These are phyloP conservation scores for Bryum argenteum DNA, from an alignment of 225 moss, liverwort and hornwort species.

Conservation along the genomic window DNA sequence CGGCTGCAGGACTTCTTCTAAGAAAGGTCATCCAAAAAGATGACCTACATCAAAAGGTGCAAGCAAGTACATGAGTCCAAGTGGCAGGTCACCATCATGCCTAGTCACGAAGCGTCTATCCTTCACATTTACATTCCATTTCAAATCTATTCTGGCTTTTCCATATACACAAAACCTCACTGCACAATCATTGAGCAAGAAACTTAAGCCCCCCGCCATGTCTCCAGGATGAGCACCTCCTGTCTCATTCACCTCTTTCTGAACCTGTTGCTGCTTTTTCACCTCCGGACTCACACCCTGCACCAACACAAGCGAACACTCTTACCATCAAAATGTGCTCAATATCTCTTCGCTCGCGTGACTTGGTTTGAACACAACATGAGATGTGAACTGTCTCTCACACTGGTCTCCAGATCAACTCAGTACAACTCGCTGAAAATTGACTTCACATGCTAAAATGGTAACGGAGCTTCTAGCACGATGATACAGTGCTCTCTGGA, in stretches of 20 bases:
- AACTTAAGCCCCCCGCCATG: conserved; percentile 27
- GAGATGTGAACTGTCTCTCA: background rate
- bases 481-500: no score
- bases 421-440: background rate
- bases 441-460: no score
- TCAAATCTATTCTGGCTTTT: conserved; percentile 16
- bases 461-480: no score
- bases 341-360: background rate
- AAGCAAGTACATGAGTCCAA: conserved; percentile 24
- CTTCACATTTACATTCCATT: conserved; percentile 10
- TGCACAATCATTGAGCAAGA: background rate
- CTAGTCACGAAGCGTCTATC: conserved; percentile 14
- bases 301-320: conserved; percentile 1
- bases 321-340: conserved; percentile 2
- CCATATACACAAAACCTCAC: conserved; percentile 15
- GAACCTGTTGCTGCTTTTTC: conserved; percentile 27
- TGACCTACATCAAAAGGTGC: conserved; percentile 23
- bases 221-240: conserved; percentile 55
- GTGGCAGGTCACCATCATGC: conserved; percentile 4
- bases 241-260: conserved; percentile 44
- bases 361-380: background rate
- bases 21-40: background rate
- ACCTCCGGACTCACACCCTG: conserved; percentile 44
- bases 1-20: conserved; percentile 7
- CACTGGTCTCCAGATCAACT: no score